Evolutionary conservation across 2,329 filamentous ascomycete genomes (phyloP).

Genomic region (Fusarium pseudoanthophilum): DNA sequence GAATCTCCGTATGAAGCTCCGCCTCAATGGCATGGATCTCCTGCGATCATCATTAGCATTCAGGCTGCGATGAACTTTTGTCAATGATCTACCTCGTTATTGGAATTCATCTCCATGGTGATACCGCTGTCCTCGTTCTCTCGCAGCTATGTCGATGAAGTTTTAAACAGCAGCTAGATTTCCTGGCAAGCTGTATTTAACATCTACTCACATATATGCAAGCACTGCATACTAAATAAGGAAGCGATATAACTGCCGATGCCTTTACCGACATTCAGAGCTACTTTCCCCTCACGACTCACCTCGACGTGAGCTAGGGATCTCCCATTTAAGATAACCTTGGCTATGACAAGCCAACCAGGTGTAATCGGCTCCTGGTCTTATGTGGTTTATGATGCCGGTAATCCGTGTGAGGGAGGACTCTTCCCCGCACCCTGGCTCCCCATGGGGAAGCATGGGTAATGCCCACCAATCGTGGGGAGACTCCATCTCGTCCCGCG

Average conservation of each 20-base stretch:
- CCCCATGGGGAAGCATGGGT: not conserved
- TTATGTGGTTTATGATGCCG: not conserved
- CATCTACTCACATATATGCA: not conserved
- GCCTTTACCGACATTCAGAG: not conserved
- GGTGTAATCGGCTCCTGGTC: not conserved
- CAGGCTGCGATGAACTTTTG: rapidly evolving
- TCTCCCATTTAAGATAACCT: not conserved
- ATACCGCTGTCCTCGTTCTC: not conserved
- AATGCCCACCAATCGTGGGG: not conserved
- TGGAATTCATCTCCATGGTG: not conserved
- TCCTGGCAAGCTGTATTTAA: not conserved
- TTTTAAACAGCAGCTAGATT: too few species aligned
- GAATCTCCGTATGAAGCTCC: not conserved
- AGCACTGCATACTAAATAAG: not conserved
- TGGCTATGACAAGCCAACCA: not conserved
- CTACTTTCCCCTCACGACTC: not conserved
- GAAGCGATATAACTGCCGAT: not conserved
- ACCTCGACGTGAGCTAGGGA: not conserved
- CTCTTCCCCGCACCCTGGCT: not conserved
- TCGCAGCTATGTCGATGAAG: not conserved
- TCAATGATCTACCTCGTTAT: not conserved
- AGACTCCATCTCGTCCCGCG: not conserved
- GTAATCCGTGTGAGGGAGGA: not conserved
- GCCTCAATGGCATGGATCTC: conserved; percentile 2
- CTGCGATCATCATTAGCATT: not conserved